A percentile compares a stretch with the other conserved stretches of the same genome.
Evolutionary conservation across 2,329 filamentous ascomycete genomes (phyloP).

Genomic region (Nigrospora osmanthi): DNA sequence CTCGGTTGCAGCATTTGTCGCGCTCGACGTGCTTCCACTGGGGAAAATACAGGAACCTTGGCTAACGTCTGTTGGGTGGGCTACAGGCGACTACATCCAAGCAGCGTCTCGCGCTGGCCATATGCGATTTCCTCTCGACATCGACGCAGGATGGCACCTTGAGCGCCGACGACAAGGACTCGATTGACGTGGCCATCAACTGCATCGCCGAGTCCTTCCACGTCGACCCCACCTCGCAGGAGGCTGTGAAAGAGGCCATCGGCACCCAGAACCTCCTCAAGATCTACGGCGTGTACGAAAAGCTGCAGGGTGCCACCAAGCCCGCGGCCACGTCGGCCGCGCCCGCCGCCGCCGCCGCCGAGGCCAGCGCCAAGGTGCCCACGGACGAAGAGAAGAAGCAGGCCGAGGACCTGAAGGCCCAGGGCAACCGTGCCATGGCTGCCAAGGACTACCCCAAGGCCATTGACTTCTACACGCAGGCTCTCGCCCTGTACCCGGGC

Average conservation of each 20-base stretch:
- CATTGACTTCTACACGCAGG: constrained; percentile 82
- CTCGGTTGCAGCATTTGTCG: no score
- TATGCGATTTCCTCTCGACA: constrained; percentile 87
- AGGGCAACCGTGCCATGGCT: constrained; percentile 92
- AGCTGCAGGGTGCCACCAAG: constrained; percentile 58
- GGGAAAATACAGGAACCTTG: no score
- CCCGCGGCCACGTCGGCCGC: constrained; percentile 27
- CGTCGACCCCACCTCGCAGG: constrained; percentile 73
- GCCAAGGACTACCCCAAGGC: constrained; percentile 81
- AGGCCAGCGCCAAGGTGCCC: constrained; percentile 22
- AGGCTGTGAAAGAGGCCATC: constrained; percentile 67
- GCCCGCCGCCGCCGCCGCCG: constrained; percentile 31
- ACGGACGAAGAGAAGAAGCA: constrained; percentile 61
- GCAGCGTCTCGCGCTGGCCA: constrained; percentile 91
- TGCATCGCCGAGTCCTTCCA: constrained; percentile 96
- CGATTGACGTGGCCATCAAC: constrained; percentile 86
- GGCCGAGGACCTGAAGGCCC: constrained; percentile 80
- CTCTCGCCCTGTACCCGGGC: constrained; percentile 68
- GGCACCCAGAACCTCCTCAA: constrained; percentile 80
- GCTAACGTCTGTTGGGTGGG: no score
- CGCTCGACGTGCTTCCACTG: no score
- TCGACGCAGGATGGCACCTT: constrained; percentile 86
- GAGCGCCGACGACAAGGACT: constrained; percentile 80
- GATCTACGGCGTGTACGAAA: constrained; percentile 96
- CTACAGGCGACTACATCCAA: constrained; percentile 40